Evolutionary conservation across 2,329 filamentous ascomycete species (phyloP).

Genomic region (Diaporthe nobilis): DNA sequence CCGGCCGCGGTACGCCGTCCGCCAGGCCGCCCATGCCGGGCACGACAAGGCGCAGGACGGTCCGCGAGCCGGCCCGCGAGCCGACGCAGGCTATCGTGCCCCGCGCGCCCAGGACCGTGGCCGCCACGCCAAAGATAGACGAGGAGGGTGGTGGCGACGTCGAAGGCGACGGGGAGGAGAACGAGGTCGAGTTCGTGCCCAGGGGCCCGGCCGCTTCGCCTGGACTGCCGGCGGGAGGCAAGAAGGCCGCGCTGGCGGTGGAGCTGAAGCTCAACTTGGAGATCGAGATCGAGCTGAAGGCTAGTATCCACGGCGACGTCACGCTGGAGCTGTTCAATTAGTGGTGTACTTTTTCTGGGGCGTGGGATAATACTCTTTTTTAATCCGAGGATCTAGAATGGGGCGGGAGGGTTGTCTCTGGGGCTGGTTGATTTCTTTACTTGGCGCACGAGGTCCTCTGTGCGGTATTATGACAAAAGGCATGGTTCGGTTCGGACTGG

Average conservation of each 20-base stretch:
- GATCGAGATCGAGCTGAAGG: constrained; percentile 78
- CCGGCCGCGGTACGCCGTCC: not conserved
- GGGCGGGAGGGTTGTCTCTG: not conserved
- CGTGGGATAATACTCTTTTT: not conserved
- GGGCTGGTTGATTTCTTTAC: not conserved
- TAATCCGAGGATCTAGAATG: constrained; percentile 42
- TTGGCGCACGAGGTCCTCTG: not conserved
- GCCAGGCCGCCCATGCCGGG: not conserved
- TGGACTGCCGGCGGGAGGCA: constrained; percentile 35
- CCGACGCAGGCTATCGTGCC: constrained; percentile 31
- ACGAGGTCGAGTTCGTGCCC: constrained; percentile 21
- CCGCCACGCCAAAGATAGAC: constrained; percentile 9
- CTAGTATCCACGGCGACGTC: constrained; percentile 77
- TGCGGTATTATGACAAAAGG: not conserved
- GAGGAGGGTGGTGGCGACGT: constrained; percentile 17
- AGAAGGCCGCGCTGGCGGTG: constrained; percentile 41
- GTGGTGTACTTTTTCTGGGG: not conserved
- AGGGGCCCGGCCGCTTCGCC: not conserved
- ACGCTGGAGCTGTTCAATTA: constrained; percentile 65
- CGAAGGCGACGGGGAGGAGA: constrained; percentile 7
- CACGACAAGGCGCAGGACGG: constrained; percentile 7
- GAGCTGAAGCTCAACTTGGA: constrained; percentile 76
- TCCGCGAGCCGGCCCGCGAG: constrained; percentile 19
- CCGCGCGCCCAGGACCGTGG: constrained; percentile 24
- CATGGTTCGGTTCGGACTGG: not conserved